Conservation (phyloP, 768 basidiomycete genomes). For the Tulasnella sp. region DNA sequence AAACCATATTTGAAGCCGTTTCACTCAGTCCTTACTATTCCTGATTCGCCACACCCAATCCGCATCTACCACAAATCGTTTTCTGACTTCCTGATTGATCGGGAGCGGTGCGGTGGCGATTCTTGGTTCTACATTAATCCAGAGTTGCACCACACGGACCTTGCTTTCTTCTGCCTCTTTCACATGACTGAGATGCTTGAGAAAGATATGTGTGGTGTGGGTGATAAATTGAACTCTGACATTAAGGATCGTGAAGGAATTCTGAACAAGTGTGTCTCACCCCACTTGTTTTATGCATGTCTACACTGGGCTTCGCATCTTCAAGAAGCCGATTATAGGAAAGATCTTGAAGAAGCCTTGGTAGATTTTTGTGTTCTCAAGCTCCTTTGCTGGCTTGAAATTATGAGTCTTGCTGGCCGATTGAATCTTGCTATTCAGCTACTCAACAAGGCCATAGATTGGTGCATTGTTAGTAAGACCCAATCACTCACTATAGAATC, state of each 20-base stretch:
- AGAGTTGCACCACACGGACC: not conserved
- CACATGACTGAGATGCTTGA: not conserved
- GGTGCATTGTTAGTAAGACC: not conserved
- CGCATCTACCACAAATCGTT: slow-evolving; percentile 13
- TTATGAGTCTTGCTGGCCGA: not conserved
- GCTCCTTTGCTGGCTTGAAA: slow-evolving; percentile 4
- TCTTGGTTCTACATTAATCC: slow-evolving; percentile 1
- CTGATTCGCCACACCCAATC: not conserved
- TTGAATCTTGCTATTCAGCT: not conserved
- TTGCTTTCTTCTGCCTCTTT: not conserved
- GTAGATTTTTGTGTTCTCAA: not conserved
- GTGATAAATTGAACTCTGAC: not conserved
- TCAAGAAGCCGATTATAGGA: not conserved
- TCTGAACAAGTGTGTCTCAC: not conserved
- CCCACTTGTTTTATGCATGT: not conserved
- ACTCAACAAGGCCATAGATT: not conserved
- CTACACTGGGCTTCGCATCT: slow-evolving; percentile 2
- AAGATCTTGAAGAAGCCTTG: not conserved
- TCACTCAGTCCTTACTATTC: slow-evolving; percentile 3
- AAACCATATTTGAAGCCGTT: not conserved
- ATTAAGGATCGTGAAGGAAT: not conserved
- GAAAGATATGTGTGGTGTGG: not conserved
- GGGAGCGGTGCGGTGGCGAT: not conserved
- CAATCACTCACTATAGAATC: not conserved
- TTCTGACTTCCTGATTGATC: slow-evolving; percentile 8